phyloP scores from a whole-genome alignment of 1,284 basidiomycete species.

The Tremellales sp. region DNA sequence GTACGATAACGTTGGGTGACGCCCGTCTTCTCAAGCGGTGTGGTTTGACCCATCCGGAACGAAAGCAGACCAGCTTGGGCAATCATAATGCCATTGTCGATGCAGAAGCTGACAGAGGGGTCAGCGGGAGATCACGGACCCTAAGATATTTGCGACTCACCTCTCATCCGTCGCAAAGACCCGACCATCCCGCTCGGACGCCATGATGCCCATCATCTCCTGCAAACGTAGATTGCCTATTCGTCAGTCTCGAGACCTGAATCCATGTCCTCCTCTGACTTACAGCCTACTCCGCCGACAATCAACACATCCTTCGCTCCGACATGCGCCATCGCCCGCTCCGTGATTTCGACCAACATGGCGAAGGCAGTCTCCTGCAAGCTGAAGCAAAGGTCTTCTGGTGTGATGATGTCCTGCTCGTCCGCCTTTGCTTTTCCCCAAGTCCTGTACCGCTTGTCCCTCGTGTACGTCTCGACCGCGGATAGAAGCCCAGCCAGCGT shows the following conservation, averaged over 20 bases:
- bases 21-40: conserved; percentile 70
- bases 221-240: conserved; percentile 88
- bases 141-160: conserved; percentile 49
- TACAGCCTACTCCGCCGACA: conserved; percentile 97
- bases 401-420: conserved; percentile 74
- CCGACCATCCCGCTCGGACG: conserved; percentile 76
- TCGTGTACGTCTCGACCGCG: conserved; percentile 80
- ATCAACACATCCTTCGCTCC: conserved; percentile 94
- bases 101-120: conserved; percentile 90
- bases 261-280: conserved; percentile 49
- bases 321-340: conserved; percentile 98
- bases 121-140: not conserved
- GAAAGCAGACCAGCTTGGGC: conserved; percentile 93
- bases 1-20: conserved; percentile 90
- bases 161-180: conserved; percentile 96
- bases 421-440: conserved; percentile 43
- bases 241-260: not conserved
- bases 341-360: conserved; percentile 99
- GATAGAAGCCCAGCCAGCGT: conserved; percentile 90
- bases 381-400: conserved; percentile 93
- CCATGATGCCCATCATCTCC: conserved; percentile 99
- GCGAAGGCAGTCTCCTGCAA: conserved; percentile 96
- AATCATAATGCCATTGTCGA: conserved; percentile 99
- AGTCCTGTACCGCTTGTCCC: conserved; percentile 65
- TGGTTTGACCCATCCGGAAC: conserved; percentile 85